phyloP scores from a whole-genome alignment of 139 green algal species.

The Closterium sp. region DNA sequence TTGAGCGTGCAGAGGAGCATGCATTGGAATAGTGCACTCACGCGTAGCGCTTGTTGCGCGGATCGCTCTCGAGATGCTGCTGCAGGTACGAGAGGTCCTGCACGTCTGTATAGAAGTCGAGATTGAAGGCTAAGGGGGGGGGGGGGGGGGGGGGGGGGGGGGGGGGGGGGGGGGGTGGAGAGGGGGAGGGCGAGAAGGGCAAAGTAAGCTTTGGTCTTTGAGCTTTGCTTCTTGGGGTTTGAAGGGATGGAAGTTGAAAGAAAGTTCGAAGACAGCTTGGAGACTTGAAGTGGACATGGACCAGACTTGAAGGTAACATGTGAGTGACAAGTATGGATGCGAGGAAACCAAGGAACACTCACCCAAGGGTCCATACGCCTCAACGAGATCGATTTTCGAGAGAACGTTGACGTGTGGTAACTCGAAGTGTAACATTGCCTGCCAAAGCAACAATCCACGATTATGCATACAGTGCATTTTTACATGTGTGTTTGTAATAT shows the following conservation, averaged over 20 bases:
- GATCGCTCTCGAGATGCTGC: constrained; percentile 39
- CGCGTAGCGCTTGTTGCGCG: constrained; percentile 59
- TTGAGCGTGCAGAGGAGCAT: too few relatives aligned
- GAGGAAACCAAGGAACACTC: too few relatives aligned
- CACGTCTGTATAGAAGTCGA: constrained; percentile 90
- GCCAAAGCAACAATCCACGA: background rate
- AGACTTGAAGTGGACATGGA: too few relatives aligned
- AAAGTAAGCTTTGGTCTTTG: background rate
- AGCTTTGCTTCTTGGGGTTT: too few relatives aligned
- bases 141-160: too few relatives aligned
- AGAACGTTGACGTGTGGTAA: constrained; percentile 96
- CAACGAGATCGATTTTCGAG: constrained; percentile 94
- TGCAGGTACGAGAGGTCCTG: constrained; percentile 80
- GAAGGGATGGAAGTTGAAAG: too few relatives aligned
- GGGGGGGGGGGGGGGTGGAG: background rate
- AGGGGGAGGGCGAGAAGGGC: background rate
- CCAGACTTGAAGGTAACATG: too few relatives aligned
- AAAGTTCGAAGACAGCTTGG: too few relatives aligned
- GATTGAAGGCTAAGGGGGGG: constrained; percentile 65
- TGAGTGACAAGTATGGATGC: too few relatives aligned
- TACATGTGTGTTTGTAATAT: too few relatives aligned
- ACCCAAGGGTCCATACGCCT: constrained; percentile 82
- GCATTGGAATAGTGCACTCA: constrained; percentile 16
- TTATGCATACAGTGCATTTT: too few relatives aligned
- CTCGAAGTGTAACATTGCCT: constrained; percentile 96